These are phyloP conservation scores for Pseudocercospora musae DNA, from an alignment of 2,329 filamentous ascomycete species.

Conservation along the genomic window DNA sequence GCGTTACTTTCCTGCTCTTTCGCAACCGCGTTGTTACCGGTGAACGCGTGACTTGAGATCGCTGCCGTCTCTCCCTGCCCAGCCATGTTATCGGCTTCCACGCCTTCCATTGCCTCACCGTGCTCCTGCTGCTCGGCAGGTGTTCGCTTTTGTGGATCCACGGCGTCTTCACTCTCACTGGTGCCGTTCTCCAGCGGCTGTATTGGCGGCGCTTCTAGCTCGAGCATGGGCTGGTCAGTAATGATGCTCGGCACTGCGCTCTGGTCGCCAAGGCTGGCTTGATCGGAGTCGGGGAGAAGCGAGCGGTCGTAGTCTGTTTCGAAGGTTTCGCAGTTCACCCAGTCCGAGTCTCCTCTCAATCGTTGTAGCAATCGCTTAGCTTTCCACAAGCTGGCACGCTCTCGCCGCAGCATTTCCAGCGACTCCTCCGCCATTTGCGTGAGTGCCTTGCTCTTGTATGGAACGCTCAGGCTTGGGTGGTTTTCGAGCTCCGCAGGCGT, in stretches of 20 bases:
- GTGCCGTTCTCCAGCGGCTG: constrained; percentile 1
- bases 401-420: constrained; percentile 68
- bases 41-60: neutral
- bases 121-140: constrained; percentile 7
- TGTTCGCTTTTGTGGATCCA: constrained; percentile 13
- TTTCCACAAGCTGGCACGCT: constrained; percentile 68
- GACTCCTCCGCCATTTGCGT: constrained; percentile 68
- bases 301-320: constrained; percentile 50
- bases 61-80: neutral
- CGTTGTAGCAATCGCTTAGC: constrained; percentile 71
- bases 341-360: constrained; percentile 70
- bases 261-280: constrained; percentile 12
- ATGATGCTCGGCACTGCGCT: constrained; percentile 26
- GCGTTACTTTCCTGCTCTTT: neutral
- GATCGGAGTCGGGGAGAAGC: constrained; percentile 27
- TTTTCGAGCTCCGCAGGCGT: constrained; percentile 69
- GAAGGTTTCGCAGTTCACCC: constrained; percentile 55
- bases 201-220: constrained; percentile 6
- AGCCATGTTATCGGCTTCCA: constrained; percentile 21
- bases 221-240: constrained; percentile 16
- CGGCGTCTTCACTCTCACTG: constrained; percentile 6
- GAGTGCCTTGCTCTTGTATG: constrained; percentile 71
- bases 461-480: constrained; percentile 70
- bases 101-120: constrained; percentile 28
- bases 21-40: neutral